Conservation (phyloP, 2,329 filamentous ascomycete species). For the Leptodontidium sp. region DNA sequence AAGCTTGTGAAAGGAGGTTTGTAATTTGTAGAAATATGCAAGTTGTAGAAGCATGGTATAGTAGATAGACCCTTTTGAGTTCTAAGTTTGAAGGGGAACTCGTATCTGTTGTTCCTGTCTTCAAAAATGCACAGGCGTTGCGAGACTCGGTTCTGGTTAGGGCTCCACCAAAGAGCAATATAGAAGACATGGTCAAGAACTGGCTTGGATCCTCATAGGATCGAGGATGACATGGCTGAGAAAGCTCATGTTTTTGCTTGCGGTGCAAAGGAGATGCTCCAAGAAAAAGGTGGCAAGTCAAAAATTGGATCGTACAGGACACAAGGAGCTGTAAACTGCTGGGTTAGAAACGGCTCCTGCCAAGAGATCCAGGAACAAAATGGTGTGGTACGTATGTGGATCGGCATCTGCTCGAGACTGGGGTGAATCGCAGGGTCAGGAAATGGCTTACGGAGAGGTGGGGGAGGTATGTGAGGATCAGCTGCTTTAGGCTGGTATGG, state of each 20-base stretch:
- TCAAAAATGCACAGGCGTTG: background rate
- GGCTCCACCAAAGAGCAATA: background rate
- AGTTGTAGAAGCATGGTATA: background rate
- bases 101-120: background rate
- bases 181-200: background rate
- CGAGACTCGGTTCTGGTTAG: background rate
- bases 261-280: no score
- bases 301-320: background rate
- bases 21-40: background rate
- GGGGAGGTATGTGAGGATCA: background rate
- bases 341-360: constrained; percentile 18
- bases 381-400: background rate
- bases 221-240: no score
- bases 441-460: constrained; percentile 20
- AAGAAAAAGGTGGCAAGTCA: background rate
- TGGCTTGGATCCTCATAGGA: no score
- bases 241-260: no score
- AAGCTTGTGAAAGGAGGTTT: background rate
- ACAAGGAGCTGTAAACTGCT: background rate
- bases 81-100: background rate
- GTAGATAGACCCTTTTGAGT: background rate
- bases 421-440: constrained; percentile 7
- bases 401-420: background rate
- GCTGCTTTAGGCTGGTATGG: background rate
- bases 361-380: constrained; percentile 9